Evolutionary conservation across 495 filamentous ascomycete genomes (phyloP).

Genomic region (Hyaloscypha bicolor): DNA sequence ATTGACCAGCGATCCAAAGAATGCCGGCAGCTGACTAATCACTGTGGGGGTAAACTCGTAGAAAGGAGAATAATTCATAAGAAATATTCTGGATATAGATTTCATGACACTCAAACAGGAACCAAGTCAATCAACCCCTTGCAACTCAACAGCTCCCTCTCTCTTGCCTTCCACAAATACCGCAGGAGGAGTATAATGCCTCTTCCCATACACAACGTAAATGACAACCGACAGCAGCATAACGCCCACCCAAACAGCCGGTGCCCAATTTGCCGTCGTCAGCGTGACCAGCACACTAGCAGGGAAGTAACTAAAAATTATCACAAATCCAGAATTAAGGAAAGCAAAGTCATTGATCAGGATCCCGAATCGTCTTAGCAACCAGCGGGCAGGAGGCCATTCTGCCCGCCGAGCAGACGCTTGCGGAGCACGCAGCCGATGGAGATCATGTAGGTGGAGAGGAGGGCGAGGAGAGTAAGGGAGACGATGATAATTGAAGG

Average conservation of each 20-base stretch:
- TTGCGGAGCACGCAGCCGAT: constrained; percentile 34
- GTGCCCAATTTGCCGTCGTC: constrained; percentile 50
- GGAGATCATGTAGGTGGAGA: constrained; percentile 49
- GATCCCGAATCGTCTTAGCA: constrained; percentile 40
- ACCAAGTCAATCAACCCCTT: constrained; percentile 23
- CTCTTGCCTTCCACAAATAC: constrained; percentile 22
- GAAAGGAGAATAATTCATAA: too few relatives aligned
- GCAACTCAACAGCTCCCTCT: constrained; percentile 33
- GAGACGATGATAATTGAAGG: constrained; percentile 59
- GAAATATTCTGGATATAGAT: too few relatives aligned
- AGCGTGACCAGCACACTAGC: constrained; percentile 36
- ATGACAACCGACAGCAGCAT: constrained; percentile 36
- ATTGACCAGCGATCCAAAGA: too few relatives aligned
- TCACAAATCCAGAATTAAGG: constrained; percentile 39
- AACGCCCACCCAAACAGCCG: constrained; percentile 45
- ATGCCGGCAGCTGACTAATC: too few relatives aligned
- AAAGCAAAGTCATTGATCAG: constrained; percentile 43
- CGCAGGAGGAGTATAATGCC: constrained; percentile 8
- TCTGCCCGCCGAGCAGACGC: constrained; percentile 40
- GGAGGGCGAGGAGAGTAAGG: constrained; percentile 47
- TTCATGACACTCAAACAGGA: too few relatives aligned
- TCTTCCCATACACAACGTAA: constrained; percentile 32
- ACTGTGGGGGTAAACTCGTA: too few relatives aligned
- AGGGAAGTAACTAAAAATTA: constrained; percentile 49
- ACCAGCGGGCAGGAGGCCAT: constrained; percentile 46